phyloP scores from a whole-genome alignment of 768 basidiomycete genomes.

The Chlorophyllum brunneum region DNA sequence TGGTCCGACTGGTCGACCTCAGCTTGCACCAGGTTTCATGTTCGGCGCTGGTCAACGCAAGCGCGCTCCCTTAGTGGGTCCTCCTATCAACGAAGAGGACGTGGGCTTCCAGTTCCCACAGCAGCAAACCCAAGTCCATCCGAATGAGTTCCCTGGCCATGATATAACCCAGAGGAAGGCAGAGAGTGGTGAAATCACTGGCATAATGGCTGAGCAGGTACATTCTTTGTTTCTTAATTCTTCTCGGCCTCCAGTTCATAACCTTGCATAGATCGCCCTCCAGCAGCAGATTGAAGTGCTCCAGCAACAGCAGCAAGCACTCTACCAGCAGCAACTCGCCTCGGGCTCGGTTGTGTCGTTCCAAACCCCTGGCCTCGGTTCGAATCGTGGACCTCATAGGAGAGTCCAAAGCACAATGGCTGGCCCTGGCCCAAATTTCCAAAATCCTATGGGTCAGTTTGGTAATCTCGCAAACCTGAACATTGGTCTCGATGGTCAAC shows the following conservation, averaged over 20 bases:
- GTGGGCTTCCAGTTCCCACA: slow-evolving; percentile 81
- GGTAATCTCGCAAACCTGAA: slow-evolving; percentile 47
- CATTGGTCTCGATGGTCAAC: slow-evolving; percentile 61
- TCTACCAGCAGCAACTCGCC: slow-evolving; percentile 87
- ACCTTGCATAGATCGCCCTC: slow-evolving; percentile 64
- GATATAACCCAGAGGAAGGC: slow-evolving; percentile 49
- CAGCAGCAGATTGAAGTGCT: slow-evolving; percentile 89
- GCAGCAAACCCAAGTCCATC: slow-evolving; percentile 38
- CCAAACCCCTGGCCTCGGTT: slow-evolving; percentile 71
- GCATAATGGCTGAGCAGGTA: slow-evolving; percentile 97
- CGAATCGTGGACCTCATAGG: slow-evolving; percentile 60
- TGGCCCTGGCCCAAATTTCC: slow-evolving; percentile 42
- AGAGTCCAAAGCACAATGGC: slow-evolving; percentile 83
- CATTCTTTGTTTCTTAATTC: slow-evolving; percentile 24
- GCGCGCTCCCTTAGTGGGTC: slow-evolving; percentile 54
- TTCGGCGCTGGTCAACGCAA: slow-evolving; percentile 64
- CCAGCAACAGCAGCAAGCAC: slow-evolving; percentile 85
- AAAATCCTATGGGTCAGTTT: slow-evolving; percentile 68
- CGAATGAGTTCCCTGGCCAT: slow-evolving; percentile 22
- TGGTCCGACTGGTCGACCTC: slow-evolving; percentile 78
- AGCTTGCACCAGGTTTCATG: slow-evolving; percentile 88
- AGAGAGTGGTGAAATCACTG: slow-evolving; percentile 74
- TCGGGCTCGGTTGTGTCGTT: slow-evolving; percentile 82
- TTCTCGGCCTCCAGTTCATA: slow-evolving; percentile 1
- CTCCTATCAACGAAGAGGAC: slow-evolving; percentile 80